A percentile compares a stretch with the other conserved stretches of the same genome.
These are phyloP conservation scores for Erodium trifolium DNA, from an alignment of 441 rosid species.

Conservation along the genomic window DNA sequence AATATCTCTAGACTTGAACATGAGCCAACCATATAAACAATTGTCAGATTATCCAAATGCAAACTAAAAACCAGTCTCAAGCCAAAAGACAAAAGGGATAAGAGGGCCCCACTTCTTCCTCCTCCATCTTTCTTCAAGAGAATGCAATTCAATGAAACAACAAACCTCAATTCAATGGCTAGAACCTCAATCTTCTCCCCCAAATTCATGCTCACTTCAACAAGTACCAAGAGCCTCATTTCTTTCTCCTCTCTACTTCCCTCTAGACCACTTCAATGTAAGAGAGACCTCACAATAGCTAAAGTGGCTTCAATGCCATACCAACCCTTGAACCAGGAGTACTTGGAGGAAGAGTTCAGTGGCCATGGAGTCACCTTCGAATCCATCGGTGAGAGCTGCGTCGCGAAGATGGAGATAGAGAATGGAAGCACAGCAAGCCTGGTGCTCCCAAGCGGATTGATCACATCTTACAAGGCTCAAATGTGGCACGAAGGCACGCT, in stretches of 20 bases:
- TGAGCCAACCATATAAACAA: constrained; percentile 24
- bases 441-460: constrained; percentile 58
- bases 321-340: constrained; percentile 51
- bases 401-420: constrained; percentile 50
- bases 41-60: constrained; percentile 20
- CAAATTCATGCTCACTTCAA: constrained; percentile 17
- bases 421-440: constrained; percentile 61
- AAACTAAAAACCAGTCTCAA: background rate
- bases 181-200: constrained; percentile 27
- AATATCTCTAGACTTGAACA: constrained; percentile 28
- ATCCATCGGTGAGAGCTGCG: constrained; percentile 48
- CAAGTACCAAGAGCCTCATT: constrained; percentile 4
- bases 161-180: constrained; percentile 30
- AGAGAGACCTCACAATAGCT: constrained; percentile 28
- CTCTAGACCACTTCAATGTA: constrained; percentile 18
- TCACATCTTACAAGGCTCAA: constrained; percentile 70
- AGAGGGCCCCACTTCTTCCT: constrained; percentile 20
- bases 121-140: constrained; percentile 11
- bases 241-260: constrained; percentile 18
- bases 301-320: constrained; percentile 40
- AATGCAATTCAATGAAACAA: background rate
- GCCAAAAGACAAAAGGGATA: constrained; percentile 19
- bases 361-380: constrained; percentile 75
- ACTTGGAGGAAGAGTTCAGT: constrained; percentile 57
- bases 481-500: constrained; percentile 72